A percentile compares a stretch with the other conserved stretches of the same genome.
Evolutionary conservation across 2,329 filamentous ascomycete species (phyloP).

Genomic region (Lasiodiplodia citricola): DNA sequence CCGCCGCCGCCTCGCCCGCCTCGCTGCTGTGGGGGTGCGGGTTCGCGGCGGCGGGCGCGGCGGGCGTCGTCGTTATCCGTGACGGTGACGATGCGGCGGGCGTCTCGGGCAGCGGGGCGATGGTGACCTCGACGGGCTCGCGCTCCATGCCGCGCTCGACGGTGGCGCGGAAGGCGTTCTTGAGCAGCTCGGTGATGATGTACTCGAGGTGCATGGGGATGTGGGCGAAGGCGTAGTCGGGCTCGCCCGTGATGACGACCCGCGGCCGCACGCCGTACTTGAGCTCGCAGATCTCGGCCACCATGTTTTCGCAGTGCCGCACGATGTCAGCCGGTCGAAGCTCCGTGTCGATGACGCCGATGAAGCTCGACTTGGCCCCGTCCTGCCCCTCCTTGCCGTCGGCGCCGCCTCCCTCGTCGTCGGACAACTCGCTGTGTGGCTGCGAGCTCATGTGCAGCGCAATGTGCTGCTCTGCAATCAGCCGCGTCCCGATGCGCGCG

Average conservation of each 20-base stretch:
- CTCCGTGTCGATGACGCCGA: conserved; percentile 93
- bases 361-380: conserved; percentile 68
- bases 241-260: conserved; percentile 82
- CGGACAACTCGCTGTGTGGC: conserved; percentile 65
- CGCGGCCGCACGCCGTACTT: conserved; percentile 89
- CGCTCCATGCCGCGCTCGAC: conserved; percentile 80
- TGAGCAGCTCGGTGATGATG: conserved; percentile 93
- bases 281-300: conserved; percentile 94
- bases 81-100: conserved; percentile 23
- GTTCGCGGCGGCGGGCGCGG: conserved; percentile 30
- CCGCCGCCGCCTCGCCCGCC: conserved; percentile 32
- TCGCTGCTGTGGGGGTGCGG: conserved; percentile 41
- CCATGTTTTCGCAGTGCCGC: conserved; percentile 83
- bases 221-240: conserved; percentile 87
- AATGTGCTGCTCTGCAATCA: conserved; percentile 97
- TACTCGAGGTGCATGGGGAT: conserved; percentile 97
- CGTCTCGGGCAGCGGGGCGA: conserved; percentile 71
- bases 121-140: conserved; percentile 89
- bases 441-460: conserved; percentile 80
- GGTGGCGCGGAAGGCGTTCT: conserved; percentile 94
- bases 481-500: conserved; percentile 87
- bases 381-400: conserved; percentile 37
- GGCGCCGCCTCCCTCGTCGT: conserved; percentile 43
- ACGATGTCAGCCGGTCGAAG: conserved; percentile 82
- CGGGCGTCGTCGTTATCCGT: conserved; percentile 33